Evolutionary conservation across 192 early-diverging fungal genomes (phyloP), one percentile per base, ranked within the genome.

Genomic region (Piromyces finnis): DNA sequence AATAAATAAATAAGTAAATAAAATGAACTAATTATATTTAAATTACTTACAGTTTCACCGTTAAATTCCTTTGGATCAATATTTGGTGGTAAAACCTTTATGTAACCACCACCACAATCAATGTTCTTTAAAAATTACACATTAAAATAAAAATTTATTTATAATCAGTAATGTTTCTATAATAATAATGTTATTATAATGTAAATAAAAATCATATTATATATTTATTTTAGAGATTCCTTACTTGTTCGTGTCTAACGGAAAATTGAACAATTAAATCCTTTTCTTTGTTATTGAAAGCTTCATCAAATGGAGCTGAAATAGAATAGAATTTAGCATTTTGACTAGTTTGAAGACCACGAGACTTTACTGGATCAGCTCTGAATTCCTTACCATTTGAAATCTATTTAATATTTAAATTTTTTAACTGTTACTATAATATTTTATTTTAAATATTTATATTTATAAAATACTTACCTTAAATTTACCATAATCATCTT

Each of bases 41-140:
- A 16, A 26, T 14, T 13, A 86, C 41, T 81, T 28, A 84, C 87
- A 28, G 93, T 92, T 77, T 97, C 94, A 82, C 96, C 95, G 80
- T 93, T 88, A 83, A 96, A 96, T 81, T 86, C 89, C 39, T 85
- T 84, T 32, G 93, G 88, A 80, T 97, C 93, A 68, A 94, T 88
- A n/a, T 87, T 87, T n/a, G 90, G 87, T 39, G 95, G 93, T 79
- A 96, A 85, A 80, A 98, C 87, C 91, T 96, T 96, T 78, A 96
- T 84, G 83, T 96, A 96, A 32, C 93, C 93, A 82, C 96, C 96
- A 77, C 94, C 95, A 84, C 96, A 98, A 83, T 95, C 95, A 83
- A 78, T 30, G 28, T 82, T 68, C 51, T 68, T n/a, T 68, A 22
- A 11, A n/a, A n/a, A n/a, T n/a, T n/a, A n/a, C n/a, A n/a, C n/a